These are phyloP conservation scores for Papiliotrema nemorosa DNA, from an alignment of 1,284 basidiomycete species.

Conservation along the genomic window DNA sequence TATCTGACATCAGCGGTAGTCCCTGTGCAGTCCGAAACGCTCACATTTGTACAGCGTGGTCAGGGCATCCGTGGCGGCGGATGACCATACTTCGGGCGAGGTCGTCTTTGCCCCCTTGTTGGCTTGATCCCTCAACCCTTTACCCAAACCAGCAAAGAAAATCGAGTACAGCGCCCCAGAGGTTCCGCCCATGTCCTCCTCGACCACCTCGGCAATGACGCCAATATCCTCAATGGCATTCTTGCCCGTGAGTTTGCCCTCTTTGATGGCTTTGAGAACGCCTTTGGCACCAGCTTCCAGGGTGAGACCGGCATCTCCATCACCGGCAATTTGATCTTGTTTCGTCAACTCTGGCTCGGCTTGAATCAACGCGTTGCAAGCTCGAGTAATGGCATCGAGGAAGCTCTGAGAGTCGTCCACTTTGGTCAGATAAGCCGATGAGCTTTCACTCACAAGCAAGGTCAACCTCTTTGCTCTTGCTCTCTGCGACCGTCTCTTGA, in stretches of 20 bases:
- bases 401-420: slow-evolving; percentile 28
- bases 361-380: slow-evolving; percentile 65
- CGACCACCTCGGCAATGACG: slow-evolving; percentile 61
- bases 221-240: slow-evolving; percentile 66
- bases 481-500: slow-evolving; percentile 15
- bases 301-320: slow-evolving; percentile 71
- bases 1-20: slow-evolving; percentile 52
- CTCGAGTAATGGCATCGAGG: slow-evolving; percentile 55
- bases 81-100: slow-evolving; percentile 61
- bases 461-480: slow-evolving; percentile 29
- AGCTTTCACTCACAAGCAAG: slow-evolving; percentile 29
- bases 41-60: slow-evolving; percentile 66
- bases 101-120: slow-evolving; percentile 18
- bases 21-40: slow-evolving; percentile 2
- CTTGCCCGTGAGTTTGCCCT: slow-evolving; percentile 55
- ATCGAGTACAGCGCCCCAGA: slow-evolving; percentile 92
- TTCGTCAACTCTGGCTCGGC: slow-evolving; percentile 84
- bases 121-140: slow-evolving; percentile 24
- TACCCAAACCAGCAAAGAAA: slow-evolving; percentile 71
- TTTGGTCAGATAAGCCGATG: not conserved
- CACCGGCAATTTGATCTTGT: slow-evolving; percentile 69
- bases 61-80: slow-evolving; percentile 62
- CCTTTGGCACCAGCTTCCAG: slow-evolving; percentile 67
- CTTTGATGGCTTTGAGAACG: slow-evolving; percentile 44
- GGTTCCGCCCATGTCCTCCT: slow-evolving; percentile 88